Conservation (phyloP, 495 filamentous ascomycete genomes). For the Hyaloscypha bicolor region DNA sequence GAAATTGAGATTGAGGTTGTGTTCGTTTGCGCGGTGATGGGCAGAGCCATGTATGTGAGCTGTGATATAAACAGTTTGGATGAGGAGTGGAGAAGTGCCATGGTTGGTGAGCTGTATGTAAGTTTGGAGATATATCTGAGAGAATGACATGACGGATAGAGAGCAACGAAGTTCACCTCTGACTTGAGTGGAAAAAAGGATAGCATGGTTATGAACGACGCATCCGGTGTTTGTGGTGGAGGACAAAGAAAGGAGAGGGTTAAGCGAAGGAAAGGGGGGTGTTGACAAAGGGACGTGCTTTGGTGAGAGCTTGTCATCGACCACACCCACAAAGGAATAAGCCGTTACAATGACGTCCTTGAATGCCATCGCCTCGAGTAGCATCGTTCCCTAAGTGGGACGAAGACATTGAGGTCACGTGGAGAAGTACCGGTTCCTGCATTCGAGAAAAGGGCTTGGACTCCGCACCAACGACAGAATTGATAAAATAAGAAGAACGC, state of each 20-base stretch:
- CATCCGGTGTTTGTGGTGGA: slow-evolving; percentile 21
- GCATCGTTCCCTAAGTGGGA: neutral
- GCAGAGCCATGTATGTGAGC: neutral
- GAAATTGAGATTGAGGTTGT: neutral
- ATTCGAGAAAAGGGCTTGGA: neutral
- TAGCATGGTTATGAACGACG: neutral
- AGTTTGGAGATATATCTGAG: neutral
- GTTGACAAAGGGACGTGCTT: neutral
- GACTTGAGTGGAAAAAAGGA: neutral
- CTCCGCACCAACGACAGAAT: neutral
- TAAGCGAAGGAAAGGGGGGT: neutral
- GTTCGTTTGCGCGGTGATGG: neutral
- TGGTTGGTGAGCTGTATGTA: neutral
- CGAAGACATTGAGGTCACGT: slow-evolving; percentile 2
- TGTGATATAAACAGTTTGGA: neutral
- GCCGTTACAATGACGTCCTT: neutral
- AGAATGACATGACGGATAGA: slow-evolving; percentile 3
- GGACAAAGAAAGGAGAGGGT: slow-evolving; percentile 23
- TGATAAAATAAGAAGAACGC: neutral
- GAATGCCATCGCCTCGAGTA: neutral
- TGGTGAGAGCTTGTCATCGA: neutral
- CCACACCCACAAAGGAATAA: neutral
- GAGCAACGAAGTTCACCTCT: neutral
- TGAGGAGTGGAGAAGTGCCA: neutral
- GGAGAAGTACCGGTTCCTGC: slow-evolving; percentile 3